Evolutionary conservation across 495 filamentous ascomycete species (phyloP).

Genomic region (Mycothermus thermophilus): DNA sequence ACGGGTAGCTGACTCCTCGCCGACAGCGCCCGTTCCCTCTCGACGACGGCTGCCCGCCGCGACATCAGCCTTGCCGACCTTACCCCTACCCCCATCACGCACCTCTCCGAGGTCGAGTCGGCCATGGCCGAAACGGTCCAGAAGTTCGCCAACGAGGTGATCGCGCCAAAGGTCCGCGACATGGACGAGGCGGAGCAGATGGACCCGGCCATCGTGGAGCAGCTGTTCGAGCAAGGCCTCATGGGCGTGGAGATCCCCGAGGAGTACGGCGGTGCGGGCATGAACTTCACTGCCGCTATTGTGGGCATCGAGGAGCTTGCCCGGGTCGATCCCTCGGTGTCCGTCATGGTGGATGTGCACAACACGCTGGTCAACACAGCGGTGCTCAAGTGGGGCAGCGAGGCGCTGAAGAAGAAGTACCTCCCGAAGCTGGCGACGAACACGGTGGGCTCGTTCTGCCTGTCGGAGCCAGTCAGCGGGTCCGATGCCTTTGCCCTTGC

Average conservation of each 20-base stretch:
- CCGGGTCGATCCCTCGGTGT: slow-evolving; percentile 85
- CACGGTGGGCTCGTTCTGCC: slow-evolving; percentile 89
- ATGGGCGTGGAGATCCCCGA: slow-evolving; percentile 98
- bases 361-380: slow-evolving; percentile 96
- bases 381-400: slow-evolving; percentile 70
- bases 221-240: slow-evolving; percentile 90
- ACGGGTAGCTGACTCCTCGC: no score
- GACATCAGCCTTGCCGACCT: slow-evolving; percentile 51
- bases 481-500: slow-evolving; percentile 92
- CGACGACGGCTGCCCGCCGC: slow-evolving; percentile 49
- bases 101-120: slow-evolving; percentile 79
- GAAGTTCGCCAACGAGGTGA: slow-evolving; percentile 78
- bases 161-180: slow-evolving; percentile 83
- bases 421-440: slow-evolving; percentile 76
- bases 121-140: slow-evolving; percentile 80
- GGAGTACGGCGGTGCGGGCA: slow-evolving; percentile 88
- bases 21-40: slow-evolving; percentile 52
- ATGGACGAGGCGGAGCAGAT: slow-evolving; percentile 97
- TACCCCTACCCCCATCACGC: slow-evolving; percentile 83
- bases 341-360: slow-evolving; percentile 88
- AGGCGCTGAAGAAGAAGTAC: slow-evolving; percentile 64
- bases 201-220: slow-evolving; percentile 77
- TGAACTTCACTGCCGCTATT: slow-evolving; percentile 97
- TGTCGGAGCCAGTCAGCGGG: slow-evolving; percentile 86
- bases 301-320: slow-evolving; percentile 95